Evolutionary conservation across 768 basidiomycete species (phyloP).

Genomic region (Agaricus blazei): DNA sequence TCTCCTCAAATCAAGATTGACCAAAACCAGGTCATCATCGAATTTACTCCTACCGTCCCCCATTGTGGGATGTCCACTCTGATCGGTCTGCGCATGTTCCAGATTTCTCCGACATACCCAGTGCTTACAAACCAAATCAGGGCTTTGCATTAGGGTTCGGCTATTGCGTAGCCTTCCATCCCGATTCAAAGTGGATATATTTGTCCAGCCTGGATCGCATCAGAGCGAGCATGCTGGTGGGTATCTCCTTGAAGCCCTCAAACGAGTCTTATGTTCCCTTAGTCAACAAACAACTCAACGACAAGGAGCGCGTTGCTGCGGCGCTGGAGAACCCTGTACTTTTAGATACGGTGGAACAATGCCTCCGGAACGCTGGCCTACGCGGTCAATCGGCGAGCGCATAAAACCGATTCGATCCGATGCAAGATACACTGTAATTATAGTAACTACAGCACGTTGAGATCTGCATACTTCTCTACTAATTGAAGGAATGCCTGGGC

Average conservation of each 20-base stretch:
- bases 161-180: constrained; percentile 85
- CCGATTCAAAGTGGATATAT: constrained; percentile 93
- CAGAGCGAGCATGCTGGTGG: constrained; percentile 87
- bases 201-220: constrained; percentile 91
- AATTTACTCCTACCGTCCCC: constrained; percentile 96
- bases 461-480: no score
- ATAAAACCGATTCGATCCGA: background rate
- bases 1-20: constrained; percentile 67
- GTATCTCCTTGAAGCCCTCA: constrained; percentile 14
- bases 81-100: constrained; percentile 56
- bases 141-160: constrained; percentile 92
- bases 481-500: no score
- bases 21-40: constrained; percentile 71
- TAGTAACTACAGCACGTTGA: no score
- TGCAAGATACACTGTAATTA: no score
- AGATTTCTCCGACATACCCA: background rate
- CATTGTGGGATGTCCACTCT: constrained; percentile 97
- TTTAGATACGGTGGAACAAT: constrained; percentile 80
- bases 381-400: constrained; percentile 17
- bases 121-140: constrained; percentile 30
- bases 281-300: constrained; percentile 99
- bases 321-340: constrained; percentile 90
- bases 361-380: constrained; percentile 31
- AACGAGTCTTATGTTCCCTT: background rate
- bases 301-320: constrained; percentile 97